Conservation (phyloP, 495 filamentous ascomycete genomes). For the Aspergillus sclerotiicarbonarius region DNA sequence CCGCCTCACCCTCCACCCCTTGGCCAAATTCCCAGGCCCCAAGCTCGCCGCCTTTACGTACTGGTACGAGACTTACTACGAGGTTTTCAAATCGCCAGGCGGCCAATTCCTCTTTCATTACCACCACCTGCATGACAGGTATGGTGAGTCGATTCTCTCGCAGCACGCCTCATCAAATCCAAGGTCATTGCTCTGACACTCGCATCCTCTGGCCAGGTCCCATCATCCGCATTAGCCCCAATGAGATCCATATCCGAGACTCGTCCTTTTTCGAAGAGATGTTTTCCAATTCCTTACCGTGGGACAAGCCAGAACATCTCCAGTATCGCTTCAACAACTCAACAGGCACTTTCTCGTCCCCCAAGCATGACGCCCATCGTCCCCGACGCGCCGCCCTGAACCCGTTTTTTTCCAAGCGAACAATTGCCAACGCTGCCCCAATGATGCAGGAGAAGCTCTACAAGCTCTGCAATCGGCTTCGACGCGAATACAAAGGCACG, state of each 20-base stretch:
- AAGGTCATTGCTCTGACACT: neutral
- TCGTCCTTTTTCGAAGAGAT: conserved; percentile 31
- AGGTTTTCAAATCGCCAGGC: conserved; percentile 13
- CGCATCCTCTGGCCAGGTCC: conserved; percentile 31
- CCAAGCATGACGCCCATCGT: conserved; percentile 31
- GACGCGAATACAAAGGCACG: conserved; percentile 10
- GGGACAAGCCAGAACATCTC: conserved; percentile 18
- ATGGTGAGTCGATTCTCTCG: conserved; percentile 4
- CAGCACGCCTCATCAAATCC: too few relatives aligned
- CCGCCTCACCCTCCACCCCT: conserved; percentile 28
- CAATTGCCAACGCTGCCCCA: conserved; percentile 11
- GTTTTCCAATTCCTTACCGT: conserved; percentile 15
- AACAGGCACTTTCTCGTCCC: conserved; percentile 14
- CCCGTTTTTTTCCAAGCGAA: conserved; percentile 29
- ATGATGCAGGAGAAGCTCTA: conserved; percentile 16
- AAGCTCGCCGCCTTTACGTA: conserved; percentile 29
- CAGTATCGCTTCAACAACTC: conserved; percentile 14
- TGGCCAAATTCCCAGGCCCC: conserved; percentile 31
- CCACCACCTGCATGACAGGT: conserved; percentile 10
- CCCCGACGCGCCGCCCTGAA: conserved; percentile 30
- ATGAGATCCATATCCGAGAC: conserved; percentile 47
- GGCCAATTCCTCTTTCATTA: conserved; percentile 21
- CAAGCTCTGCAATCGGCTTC: conserved; percentile 8
- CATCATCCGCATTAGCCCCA: conserved; percentile 47
- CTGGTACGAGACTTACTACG: conserved; percentile 35